These are phyloP conservation scores for Castanea sativa DNA, from an alignment of 306 rosid genomes.

Conservation along the genomic window DNA sequence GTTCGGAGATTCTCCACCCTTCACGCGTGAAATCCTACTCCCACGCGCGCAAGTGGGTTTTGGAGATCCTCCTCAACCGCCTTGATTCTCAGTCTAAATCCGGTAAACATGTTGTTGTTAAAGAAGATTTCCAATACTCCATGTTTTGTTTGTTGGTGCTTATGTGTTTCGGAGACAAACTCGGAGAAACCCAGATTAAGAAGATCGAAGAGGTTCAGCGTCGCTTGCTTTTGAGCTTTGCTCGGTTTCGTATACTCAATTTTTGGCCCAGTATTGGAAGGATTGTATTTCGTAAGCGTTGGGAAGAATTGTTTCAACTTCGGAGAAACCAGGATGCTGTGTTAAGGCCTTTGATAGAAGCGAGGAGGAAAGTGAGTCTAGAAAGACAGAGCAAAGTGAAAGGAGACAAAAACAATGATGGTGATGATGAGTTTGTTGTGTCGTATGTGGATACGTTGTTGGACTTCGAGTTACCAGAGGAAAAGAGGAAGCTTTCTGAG, in stretches of 20 bases:
- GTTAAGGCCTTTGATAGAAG: background rate
- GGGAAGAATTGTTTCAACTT: background rate
- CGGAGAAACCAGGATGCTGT: background rate
- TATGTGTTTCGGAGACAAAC: constrained; percentile 6
- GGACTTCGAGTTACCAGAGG: background rate
- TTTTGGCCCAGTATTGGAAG: background rate
- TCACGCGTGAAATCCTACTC: constrained; percentile 3
- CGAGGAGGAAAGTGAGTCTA: background rate
- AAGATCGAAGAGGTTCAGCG: background rate
- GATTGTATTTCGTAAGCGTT: background rate
- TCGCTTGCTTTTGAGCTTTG: background rate
- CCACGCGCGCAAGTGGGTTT: constrained; percentile 3
- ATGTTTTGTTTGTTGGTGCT: constrained; percentile 3
- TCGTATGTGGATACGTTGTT: constrained; percentile 3
- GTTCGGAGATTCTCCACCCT: constrained; percentile 2
- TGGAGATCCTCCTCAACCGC: background rate
- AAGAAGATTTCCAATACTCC: background rate
- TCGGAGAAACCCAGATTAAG: background rate
- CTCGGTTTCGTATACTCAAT: background rate
- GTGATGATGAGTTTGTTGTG: background rate
- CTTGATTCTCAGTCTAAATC: background rate
- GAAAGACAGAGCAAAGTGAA: background rate
- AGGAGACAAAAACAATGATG: background rate
- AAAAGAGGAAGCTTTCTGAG: background rate
- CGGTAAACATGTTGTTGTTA: background rate